A percentile compares a stretch with the other conserved stretches of the same genome.
phyloP scores from a whole-genome alignment of 805 yeast species.

The Lipomyces yamanashiensis region DNA sequence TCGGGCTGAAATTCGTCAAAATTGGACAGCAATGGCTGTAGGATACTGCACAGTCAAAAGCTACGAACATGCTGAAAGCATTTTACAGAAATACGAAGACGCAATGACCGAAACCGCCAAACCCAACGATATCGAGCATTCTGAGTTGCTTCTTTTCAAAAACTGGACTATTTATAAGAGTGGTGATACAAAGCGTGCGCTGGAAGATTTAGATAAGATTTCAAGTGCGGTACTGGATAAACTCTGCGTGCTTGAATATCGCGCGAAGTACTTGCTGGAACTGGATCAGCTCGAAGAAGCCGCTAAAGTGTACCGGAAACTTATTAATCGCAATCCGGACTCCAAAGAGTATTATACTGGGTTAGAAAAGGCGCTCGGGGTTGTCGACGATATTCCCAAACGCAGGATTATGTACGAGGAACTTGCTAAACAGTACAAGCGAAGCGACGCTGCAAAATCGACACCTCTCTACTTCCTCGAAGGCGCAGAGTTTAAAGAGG shows the following conservation, averaged over 20 bases:
- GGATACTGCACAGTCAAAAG: conserved; percentile 81
- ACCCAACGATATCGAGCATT: conserved; percentile 60
- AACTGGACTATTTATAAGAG: conserved; percentile 64
- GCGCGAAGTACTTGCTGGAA: conserved; percentile 65
- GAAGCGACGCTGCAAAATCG: conserved; percentile 72
- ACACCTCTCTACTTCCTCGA: conserved; percentile 74
- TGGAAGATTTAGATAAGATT: conserved; percentile 59
- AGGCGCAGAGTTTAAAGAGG: conserved; percentile 55
- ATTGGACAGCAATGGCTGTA: conserved; percentile 86
- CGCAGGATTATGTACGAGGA: conserved; percentile 67
- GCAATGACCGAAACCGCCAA: conserved; percentile 65
- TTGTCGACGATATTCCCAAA: conserved; percentile 50
- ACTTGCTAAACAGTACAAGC: conserved; percentile 73
- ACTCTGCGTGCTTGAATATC: conserved; percentile 64
- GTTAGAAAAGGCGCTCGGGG: conserved; percentile 68
- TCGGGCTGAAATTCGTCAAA: conserved; percentile 81
- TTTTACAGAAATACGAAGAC: conserved; percentile 75
- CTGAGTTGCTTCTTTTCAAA: conserved; percentile 78
- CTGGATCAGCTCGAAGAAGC: conserved; percentile 68
- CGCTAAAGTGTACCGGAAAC: conserved; percentile 64
- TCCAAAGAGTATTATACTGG: conserved; percentile 64
- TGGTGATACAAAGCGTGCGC: conserved; percentile 68
- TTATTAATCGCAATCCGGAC: conserved; percentile 87
- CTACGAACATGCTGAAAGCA: conserved; percentile 67
- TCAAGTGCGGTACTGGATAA: conserved; percentile 61